Evolutionary conservation across 306 rosid species (phyloP), one percentile per base, ranked within the genome.

Genomic region (Psophocarpus tetragonolobus): DNA sequence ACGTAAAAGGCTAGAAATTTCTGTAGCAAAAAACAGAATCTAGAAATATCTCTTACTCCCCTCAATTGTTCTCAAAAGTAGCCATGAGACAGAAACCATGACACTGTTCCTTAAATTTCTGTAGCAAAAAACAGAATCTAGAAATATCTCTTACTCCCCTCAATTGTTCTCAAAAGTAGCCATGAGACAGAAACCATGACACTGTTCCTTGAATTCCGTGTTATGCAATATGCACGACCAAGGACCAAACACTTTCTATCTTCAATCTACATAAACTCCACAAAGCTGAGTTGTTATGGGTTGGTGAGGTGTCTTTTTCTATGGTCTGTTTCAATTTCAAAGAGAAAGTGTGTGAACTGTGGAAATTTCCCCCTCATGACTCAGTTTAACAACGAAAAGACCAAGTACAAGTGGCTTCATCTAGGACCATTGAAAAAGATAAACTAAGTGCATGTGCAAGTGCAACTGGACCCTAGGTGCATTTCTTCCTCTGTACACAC

Each of bases 401-500:
- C 76, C 36, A 42, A 82, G 73, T 11, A 67, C 71, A 81, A 30
- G 79, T 54, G 84, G 84, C 77, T 41, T 53, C 24, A 4, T 33
- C 10, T 17, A 35, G 61, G 68, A 27, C 84, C 78, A 74, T 23
- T 33, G 66, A 81, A 85, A 77, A 20, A 65, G 65, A 73, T 41
- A 65, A 71, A 42, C 58, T 15, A 69, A 20, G 70, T 26, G 58
- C 38, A 58, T 0, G 68, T 63, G 71, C 26, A 71, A 72, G 68
- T 72, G 84, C 77, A 81, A 29, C 47, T 79, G 87, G 89, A 83
- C 44, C 71, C 83, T 81, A 45, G 36, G 68, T 62, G 77, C 68
- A 75, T 20, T 72, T 53, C 60, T 64, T 45, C 58, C 60, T 58
- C 61, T 71, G 79, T 66, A 10, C 74, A 75, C n/a, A 35, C 20